These are phyloP conservation scores for Cyberlindnera sargentensis DNA, from an alignment of 805 yeast species.

Conservation along the genomic window DNA sequence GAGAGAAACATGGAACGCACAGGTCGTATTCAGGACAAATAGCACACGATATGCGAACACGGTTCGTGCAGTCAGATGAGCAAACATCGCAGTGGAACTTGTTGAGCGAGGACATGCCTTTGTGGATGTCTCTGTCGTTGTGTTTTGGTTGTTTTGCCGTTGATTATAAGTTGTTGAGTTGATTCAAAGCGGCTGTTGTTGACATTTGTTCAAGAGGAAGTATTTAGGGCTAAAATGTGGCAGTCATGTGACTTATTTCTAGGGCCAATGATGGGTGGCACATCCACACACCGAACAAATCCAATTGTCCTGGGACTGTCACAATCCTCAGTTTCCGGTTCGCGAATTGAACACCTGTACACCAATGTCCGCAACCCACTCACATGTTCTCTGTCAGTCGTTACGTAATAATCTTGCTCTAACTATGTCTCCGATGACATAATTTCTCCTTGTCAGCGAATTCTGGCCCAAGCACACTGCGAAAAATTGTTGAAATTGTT, in stretches of 20 bases:
- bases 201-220: no score
- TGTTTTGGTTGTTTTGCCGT: neutral
- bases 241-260: no score
- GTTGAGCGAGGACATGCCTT: conserved; percentile 25
- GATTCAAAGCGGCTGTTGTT: no score
- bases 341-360: no score
- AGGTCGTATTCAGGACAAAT: conserved; percentile 88
- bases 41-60: conserved; percentile 89
- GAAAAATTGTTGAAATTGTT: conserved; percentile 5
- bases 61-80: conserved; percentile 89
- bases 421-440: neutral
- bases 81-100: conserved; percentile 92
- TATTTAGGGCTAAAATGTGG: no score
- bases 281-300: no score
- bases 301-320: no score
- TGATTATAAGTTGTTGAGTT: no score
- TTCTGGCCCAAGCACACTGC: neutral
- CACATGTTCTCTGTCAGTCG: neutral
- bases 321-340: no score
- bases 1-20: conserved; percentile 96
- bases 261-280: no score
- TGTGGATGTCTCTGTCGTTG: neutral
- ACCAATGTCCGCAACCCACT: neutral
- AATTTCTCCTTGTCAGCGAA: neutral
- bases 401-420: neutral